Evolutionary conservation across 1,284 basidiomycete genomes (phyloP).

Genomic region (Fereydounia khargensis): DNA sequence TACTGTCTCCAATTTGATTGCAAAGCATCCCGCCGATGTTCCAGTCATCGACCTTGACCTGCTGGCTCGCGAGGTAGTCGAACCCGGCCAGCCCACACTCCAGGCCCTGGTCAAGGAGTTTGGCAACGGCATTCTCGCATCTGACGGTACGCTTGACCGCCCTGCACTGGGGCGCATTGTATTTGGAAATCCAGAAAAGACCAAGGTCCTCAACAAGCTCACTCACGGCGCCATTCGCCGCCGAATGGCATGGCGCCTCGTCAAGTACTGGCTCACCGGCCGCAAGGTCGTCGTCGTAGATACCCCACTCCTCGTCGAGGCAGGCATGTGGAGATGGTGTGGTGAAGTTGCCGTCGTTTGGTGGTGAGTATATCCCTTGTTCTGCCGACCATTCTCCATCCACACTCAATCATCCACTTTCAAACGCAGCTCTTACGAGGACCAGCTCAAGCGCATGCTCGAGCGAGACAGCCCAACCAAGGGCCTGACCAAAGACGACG

Average conservation of each 20-base stretch:
- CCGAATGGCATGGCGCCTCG: conserved; percentile 71
- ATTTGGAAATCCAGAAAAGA: conserved; percentile 67
- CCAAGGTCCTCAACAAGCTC: conserved; percentile 76
- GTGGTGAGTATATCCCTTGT: conserved; percentile 64
- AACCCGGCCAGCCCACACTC: conserved; percentile 77
- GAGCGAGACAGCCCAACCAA: conserved; percentile 32
- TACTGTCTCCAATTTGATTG: conserved; percentile 78
- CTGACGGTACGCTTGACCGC: conserved; percentile 75
- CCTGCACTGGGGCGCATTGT: conserved; percentile 80
- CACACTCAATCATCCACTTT: too few relatives aligned
- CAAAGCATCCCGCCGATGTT: conserved; percentile 63
- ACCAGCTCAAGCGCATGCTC: conserved; percentile 52
- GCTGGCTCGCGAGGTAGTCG: conserved; percentile 81
- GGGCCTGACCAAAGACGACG: conserved; percentile 62
- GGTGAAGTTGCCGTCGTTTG: conserved; percentile 83
- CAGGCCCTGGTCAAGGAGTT: conserved; percentile 70
- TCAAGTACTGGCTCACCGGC: conserved; percentile 74
- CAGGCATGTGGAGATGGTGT: conserved; percentile 80
- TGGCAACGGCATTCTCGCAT: conserved; percentile 68
- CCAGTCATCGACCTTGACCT: conserved; percentile 90
- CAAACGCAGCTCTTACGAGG: conserved; percentile 29
- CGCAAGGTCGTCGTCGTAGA: conserved; percentile 79
- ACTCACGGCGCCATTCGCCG: conserved; percentile 83
- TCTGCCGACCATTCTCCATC: too few relatives aligned
- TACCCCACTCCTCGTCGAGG: conserved; percentile 89